Evolutionary conservation across 2,329 filamentous ascomycete genomes (phyloP).

Genomic region (Diaporthe batatas): DNA sequence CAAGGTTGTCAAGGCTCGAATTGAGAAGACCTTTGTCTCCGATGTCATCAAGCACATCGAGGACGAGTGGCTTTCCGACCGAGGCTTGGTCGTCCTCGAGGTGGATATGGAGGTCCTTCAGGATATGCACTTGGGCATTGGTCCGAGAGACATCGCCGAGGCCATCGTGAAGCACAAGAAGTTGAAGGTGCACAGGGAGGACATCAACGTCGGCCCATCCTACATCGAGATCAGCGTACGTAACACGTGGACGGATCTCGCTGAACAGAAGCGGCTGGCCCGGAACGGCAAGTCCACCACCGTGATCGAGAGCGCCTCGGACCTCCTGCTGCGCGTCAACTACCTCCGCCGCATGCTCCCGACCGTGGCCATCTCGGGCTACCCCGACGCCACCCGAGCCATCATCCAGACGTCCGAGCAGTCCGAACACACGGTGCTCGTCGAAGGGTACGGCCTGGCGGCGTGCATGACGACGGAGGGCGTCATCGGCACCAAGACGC

Average conservation of each 20-base stretch:
- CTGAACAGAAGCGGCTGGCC: slow-evolving; percentile 61
- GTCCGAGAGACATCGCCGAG: slow-evolving; percentile 77
- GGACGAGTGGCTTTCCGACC: slow-evolving; percentile 85
- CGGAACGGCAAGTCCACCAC: slow-evolving; percentile 59
- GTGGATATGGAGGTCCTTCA: slow-evolving; percentile 85
- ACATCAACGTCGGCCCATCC: slow-evolving; percentile 72
- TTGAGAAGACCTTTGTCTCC: slow-evolving; percentile 92
- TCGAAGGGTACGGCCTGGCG: slow-evolving; percentile 93
- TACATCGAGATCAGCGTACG: slow-evolving; percentile 81
- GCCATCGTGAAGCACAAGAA: slow-evolving; percentile 87
- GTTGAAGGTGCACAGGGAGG: slow-evolving; percentile 77
- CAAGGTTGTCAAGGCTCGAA: slow-evolving; percentile 90
- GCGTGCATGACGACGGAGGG: slow-evolving; percentile 95
- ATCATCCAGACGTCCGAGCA: slow-evolving; percentile 87
- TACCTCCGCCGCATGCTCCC: slow-evolving; percentile 87
- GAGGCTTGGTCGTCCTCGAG: slow-evolving; percentile 82
- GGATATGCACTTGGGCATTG: slow-evolving; percentile 85
- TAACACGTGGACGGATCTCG: slow-evolving; percentile 64
- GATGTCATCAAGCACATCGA: slow-evolving; percentile 87
- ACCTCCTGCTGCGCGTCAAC: slow-evolving; percentile 84
- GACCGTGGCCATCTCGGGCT: slow-evolving; percentile 88
- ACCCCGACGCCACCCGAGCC: slow-evolving; percentile 85
- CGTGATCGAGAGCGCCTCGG: slow-evolving; percentile 64
- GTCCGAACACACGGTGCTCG: slow-evolving; percentile 79
- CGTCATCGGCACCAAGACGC: slow-evolving; percentile 81